Percentiles rank a stretch among this genome's conserved stretches.
Conservation (phyloP, 140 eudicot genomes). For the Erigeron philadelphicus region DNA sequence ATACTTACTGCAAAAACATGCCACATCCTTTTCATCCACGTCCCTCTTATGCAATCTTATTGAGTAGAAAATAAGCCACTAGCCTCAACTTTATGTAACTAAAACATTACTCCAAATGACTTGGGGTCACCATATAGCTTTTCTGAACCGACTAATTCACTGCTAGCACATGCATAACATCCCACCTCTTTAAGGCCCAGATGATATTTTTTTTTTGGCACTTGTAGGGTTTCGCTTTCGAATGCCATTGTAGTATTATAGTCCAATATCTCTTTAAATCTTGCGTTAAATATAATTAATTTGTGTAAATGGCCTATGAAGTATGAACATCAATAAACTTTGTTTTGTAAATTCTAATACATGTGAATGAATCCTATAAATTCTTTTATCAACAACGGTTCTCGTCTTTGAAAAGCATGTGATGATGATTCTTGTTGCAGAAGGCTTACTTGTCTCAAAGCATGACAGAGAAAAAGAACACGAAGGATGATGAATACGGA, state of each 20-base stretch:
- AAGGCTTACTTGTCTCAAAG: neutral
- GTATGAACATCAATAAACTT: neutral
- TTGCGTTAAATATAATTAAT: neutral
- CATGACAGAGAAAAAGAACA: constrained; percentile 31
- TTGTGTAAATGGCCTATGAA: neutral
- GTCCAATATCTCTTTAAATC: neutral
- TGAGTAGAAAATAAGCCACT: too few species aligned
- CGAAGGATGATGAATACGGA: constrained; percentile 42
- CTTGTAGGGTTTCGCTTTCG: too few species aligned
- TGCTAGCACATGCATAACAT: too few species aligned
- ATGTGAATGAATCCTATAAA: neutral
- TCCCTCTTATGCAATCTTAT: too few species aligned
- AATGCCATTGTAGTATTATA: neutral
- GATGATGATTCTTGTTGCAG: constrained; percentile 26
- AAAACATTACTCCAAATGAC: too few species aligned
- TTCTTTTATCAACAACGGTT: neutral
- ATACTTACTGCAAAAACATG: too few species aligned
- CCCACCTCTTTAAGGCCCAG: too few species aligned
- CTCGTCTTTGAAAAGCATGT: neutral
- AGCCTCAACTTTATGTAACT: too few species aligned
- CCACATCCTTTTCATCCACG: too few species aligned
- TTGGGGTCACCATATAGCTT: too few species aligned
- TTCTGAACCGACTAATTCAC: too few species aligned
- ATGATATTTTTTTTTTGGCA: too few species aligned
- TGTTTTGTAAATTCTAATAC: neutral